These are phyloP conservation scores for Stygiomarasmius scandens DNA, from an alignment of 1,284 basidiomycete genomes.

Conservation along the genomic window DNA sequence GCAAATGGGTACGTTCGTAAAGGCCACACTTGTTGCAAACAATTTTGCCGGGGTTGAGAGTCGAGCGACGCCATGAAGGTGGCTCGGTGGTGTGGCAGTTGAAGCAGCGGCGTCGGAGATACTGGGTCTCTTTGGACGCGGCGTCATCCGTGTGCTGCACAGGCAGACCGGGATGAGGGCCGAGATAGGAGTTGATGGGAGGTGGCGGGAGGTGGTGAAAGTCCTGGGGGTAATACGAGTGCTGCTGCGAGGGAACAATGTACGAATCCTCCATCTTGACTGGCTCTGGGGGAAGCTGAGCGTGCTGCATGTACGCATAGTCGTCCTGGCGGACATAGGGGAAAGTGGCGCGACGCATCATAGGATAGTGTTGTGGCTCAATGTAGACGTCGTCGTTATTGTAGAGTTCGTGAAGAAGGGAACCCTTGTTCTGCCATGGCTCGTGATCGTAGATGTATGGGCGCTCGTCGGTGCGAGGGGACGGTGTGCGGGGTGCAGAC, in stretches of 20 bases:
- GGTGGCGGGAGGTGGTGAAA: conserved; percentile 46
- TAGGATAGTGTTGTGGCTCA: conserved; percentile 39
- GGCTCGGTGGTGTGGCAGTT: conserved; percentile 89
- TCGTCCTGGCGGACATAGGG: conserved; percentile 71
- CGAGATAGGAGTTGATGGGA: conserved; percentile 27
- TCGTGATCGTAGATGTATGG: conserved; percentile 35
- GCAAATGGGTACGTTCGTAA: conserved; percentile 82
- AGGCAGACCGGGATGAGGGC: conserved; percentile 42
- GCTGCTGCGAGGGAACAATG: conserved; percentile 21
- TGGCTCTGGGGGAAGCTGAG: conserved; percentile 59
- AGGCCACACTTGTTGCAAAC: conserved; percentile 89
- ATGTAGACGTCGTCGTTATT: conserved; percentile 40
- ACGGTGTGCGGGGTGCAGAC: conserved; percentile 70
- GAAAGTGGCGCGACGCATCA: conserved; percentile 68
- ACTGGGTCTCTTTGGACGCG: conserved; percentile 84
- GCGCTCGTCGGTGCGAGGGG: conserved; percentile 53
- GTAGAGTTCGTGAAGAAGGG: conserved; percentile 72
- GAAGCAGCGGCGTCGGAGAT: conserved; percentile 80
- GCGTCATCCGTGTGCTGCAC: conserved; percentile 87
- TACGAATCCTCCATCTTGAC: conserved; percentile 28
- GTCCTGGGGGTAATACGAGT: conserved; percentile 22
- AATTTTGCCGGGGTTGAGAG: conserved; percentile 85
- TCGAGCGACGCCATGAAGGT: conserved; percentile 81
- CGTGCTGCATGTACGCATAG: conserved; percentile 42
- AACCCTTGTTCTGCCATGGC: conserved; percentile 47